Base-by-base conservation (phyloP, 441 rosid species). In the Populus hybrid region DNA sequence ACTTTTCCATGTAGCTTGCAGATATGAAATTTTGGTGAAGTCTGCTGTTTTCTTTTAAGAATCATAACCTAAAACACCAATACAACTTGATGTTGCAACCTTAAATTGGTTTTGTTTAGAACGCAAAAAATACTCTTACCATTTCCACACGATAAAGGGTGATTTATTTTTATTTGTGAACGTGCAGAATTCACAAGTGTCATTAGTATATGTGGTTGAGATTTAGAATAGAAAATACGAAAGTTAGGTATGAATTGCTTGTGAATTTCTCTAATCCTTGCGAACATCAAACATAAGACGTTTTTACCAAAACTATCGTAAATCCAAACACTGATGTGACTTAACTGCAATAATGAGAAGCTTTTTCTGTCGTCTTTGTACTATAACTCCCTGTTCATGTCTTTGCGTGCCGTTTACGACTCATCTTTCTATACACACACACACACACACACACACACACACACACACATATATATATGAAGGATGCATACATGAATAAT, bases 371-470 rank as follows among this genome's bases (percentile, higher is more conserved):
- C 56, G 20, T 20, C 56, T n/a, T 29, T n/a, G 31, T 14, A 36
- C 28, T 36, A n/a, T 26, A 53, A 12, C 50, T 53, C 10, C 67
- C 66, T 24, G 16, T 69, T 23, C 18, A 10, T 35, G 20, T 64
- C 61, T 31, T 79, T 77, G 71, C 81, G 83, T 85, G 86, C 72
- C 84, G 84, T 83, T 29, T 80, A 83, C 81, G 84, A 4, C 77
- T 76, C 77, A 5, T 24, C 24, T 75, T 79, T 35, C 9, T 33
- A 9, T 36, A 18, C 23, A 45, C n/a, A 42, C 40, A 31, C 14
- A 40, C n/a, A 29, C 69, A 66, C 12, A 12, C 2, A 67, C 2
- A 67, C 0, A 24, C n/a, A n/a, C n/a, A n/a, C n/a, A n/a, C n/a
- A n/a, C n/a, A n/a, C n/a, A n/a, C n/a, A n/a, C n/a, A n/a, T n/a